These are phyloP conservation scores for Boletus tylopilopsis DNA, from an alignment of 768 basidiomycete genomes.

Conservation along the genomic window DNA sequence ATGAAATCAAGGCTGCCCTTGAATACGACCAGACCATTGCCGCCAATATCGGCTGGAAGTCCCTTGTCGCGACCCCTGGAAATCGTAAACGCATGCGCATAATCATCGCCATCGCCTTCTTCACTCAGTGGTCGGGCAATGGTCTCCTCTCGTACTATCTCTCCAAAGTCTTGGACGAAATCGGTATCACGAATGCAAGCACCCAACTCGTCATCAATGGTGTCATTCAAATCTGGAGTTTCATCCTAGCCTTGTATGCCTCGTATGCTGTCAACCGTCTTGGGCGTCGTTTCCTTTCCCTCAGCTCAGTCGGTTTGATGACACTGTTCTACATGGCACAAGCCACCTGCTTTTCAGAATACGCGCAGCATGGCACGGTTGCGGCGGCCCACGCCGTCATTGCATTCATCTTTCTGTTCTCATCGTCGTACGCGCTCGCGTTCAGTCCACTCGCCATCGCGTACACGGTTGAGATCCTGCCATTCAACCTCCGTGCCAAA, in stretches of 20 bases:
- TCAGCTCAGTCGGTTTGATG: slow-evolving; percentile 58
- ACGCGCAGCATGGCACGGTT: slow-evolving; percentile 37
- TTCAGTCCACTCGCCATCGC: slow-evolving; percentile 69
- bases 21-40: slow-evolving; percentile 60
- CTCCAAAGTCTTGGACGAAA: slow-evolving; percentile 58
- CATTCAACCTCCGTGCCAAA: slow-evolving; percentile 74
- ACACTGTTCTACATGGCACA: slow-evolving; percentile 62
- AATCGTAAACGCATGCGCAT: slow-evolving; percentile 68
- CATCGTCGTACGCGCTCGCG: slow-evolving; percentile 58
- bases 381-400: slow-evolving; percentile 48
- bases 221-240: slow-evolving; percentile 46
- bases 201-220: slow-evolving; percentile 64
- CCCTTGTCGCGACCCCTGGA: slow-evolving; percentile 61
- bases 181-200: slow-evolving; percentile 52
- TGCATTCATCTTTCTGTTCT: slow-evolving; percentile 57
- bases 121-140: slow-evolving; percentile 77
- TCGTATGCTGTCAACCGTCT: slow-evolving; percentile 47
- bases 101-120: slow-evolving; percentile 62
- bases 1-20: slow-evolving; percentile 80
- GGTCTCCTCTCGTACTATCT: slow-evolving; percentile 75
- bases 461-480: slow-evolving; percentile 75
- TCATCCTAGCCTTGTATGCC: slow-evolving; percentile 12
- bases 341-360: slow-evolving; percentile 62
- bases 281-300: slow-evolving; percentile 65
- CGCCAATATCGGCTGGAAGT: slow-evolving; percentile 62